Evolutionary conservation across 2,329 filamentous ascomycete species (phyloP).

Genomic region (Lachnellula cervina): DNA sequence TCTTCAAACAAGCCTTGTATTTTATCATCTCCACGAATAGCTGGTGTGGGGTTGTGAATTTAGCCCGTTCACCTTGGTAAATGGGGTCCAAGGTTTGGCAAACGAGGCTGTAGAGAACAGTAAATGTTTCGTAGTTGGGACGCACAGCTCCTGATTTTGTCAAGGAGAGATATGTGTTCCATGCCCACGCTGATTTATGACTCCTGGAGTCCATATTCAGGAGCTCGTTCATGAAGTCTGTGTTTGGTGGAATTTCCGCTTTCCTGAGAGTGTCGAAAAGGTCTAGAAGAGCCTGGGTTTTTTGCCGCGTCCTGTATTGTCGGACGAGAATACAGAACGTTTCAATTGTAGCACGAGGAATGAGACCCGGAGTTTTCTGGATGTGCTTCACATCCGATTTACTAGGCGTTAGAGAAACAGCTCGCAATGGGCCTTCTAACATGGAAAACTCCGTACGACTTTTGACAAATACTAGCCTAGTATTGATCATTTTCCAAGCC

Average conservation of each 20-base stretch:
- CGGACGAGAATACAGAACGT: constrained; percentile 73
- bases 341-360: constrained; percentile 65
- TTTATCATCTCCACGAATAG: constrained; percentile 45
- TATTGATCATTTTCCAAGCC: constrained; percentile 72
- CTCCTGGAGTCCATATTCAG: constrained; percentile 42
- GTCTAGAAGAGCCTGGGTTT: constrained; percentile 52
- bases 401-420: constrained; percentile 5
- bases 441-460: constrained; percentile 29
- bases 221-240: constrained; percentile 75
- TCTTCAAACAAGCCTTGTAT: constrained; percentile 34
- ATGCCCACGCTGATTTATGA: constrained; percentile 19
- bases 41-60: constrained; percentile 11
- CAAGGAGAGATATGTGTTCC: constrained; percentile 23
- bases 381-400: constrained; percentile 19
- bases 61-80: neutral
- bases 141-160: constrained; percentile 14
- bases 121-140: constrained; percentile 29
- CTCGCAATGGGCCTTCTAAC: constrained; percentile 13
- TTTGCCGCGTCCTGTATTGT: constrained; percentile 61
- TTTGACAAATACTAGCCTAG: constrained; percentile 60
- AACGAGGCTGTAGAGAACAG: constrained; percentile 27
- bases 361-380: constrained; percentile 32
- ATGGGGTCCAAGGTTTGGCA: constrained; percentile 14
- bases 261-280: constrained; percentile 59
- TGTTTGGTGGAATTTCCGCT: constrained; percentile 62